Conservation (phyloP, 257 asterid species). For the Cinchona pubescens region DNA sequence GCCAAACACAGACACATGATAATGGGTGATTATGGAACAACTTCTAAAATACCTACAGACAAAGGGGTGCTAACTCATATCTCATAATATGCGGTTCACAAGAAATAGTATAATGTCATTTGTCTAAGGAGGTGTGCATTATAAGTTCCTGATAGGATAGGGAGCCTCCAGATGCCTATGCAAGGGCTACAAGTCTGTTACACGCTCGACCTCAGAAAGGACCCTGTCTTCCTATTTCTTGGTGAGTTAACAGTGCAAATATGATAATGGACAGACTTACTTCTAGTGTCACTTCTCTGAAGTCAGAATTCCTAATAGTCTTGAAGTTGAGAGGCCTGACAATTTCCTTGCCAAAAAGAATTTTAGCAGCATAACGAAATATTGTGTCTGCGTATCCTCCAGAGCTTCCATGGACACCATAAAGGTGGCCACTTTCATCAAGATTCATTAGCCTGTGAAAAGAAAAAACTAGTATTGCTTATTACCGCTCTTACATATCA, state of each 20-base stretch:
- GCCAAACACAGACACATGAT: background rate
- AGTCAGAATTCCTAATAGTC: conserved; percentile 79
- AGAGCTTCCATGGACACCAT: conserved; percentile 82
- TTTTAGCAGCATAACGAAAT: conserved; percentile 73
- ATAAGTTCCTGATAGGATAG: background rate
- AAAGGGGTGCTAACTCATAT: background rate
- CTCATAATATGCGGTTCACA: background rate
- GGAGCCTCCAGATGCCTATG: background rate
- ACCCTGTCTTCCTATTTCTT: background rate
- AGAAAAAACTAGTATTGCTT: conserved; percentile 16
- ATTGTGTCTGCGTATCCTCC: conserved; percentile 95
- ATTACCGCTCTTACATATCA: conserved; percentile 11
- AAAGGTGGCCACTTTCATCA: conserved; percentile 62
- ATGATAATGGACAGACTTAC: conserved; percentile 44
- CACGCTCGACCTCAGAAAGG: conserved; percentile 3
- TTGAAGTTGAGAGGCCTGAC: conserved; percentile 70
- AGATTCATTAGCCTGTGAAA: conserved; percentile 64
- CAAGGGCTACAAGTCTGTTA: background rate
- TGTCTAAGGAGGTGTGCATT: background rate
- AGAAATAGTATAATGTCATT: background rate
- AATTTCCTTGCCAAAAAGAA: conserved; percentile 59
- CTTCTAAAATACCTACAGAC: background rate
- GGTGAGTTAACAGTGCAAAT: background rate
- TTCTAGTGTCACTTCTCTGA: conserved; percentile 80
- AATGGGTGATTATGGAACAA: background rate